Conservation (phyloP, 306 rosid genomes). For the Oemleria cerasiformis region DNA sequence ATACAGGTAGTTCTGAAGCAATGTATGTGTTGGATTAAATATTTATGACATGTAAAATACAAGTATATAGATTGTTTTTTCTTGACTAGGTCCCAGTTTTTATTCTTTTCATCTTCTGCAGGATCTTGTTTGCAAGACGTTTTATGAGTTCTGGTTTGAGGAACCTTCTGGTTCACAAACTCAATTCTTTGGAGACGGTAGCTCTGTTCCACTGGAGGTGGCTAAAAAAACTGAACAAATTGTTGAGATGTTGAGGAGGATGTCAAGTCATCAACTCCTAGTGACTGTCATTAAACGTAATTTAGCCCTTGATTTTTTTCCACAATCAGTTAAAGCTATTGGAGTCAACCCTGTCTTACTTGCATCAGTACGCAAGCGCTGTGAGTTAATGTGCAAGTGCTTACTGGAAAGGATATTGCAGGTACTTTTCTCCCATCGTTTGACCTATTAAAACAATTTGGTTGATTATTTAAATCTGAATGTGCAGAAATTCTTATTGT, state of each 20-base stretch:
- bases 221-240: constrained; percentile 90
- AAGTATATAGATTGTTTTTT: not conserved
- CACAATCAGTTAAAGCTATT: constrained; percentile 83
- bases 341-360: constrained; percentile 81
- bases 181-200: constrained; percentile 74
- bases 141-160: constrained; percentile 98
- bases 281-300: constrained; percentile 84
- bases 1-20: constrained; percentile 67
- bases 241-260: constrained; percentile 78
- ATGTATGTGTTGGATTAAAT: not conserved
- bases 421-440: constrained; percentile 40
- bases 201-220: constrained; percentile 85
- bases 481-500: constrained; percentile 19
- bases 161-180: constrained; percentile 73
- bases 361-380: constrained; percentile 82
- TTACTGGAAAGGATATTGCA: constrained; percentile 88
- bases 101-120: constrained; percentile 34
- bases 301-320: constrained; percentile 94
- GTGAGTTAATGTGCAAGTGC: constrained; percentile 98
- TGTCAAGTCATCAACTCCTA: constrained; percentile 86
- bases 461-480: constrained; percentile 17
- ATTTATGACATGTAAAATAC: not conserved
- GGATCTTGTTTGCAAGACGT: constrained; percentile 99
- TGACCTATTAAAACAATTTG: not conserved
- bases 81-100: constrained; percentile 3